phyloP scores from a whole-genome alignment of 805 yeast species.

The Candida maesae region DNA sequence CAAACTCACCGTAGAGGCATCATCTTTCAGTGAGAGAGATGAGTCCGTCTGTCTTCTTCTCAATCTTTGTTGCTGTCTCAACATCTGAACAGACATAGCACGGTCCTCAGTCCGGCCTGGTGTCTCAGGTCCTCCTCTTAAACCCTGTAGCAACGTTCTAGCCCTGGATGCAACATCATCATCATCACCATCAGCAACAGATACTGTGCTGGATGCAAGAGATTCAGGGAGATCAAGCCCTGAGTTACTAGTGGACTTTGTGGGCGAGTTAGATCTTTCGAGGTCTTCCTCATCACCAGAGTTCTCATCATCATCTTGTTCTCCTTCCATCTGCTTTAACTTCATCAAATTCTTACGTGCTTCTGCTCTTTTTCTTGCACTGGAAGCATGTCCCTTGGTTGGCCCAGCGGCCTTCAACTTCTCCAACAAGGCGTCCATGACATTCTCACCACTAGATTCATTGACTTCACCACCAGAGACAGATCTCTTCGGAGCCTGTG shows the following conservation, averaged over 20 bases:
- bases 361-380: slow-evolving; percentile 77
- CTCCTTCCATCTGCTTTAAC: slow-evolving; percentile 26
- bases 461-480: slow-evolving; percentile 30
- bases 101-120: slow-evolving; percentile 29
- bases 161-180: slow-evolving; percentile 58
- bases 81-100: slow-evolving; percentile 37
- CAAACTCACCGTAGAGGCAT: neutral
- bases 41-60: slow-evolving; percentile 22
- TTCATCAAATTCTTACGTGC: slow-evolving; percentile 60
- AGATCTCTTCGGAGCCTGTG: slow-evolving; percentile 15
- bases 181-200: slow-evolving; percentile 24
- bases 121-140: slow-evolving; percentile 35
- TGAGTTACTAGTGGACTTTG: slow-evolving; percentile 5
- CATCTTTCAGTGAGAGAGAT: slow-evolving; percentile 4
- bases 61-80: slow-evolving; percentile 39
- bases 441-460: slow-evolving; percentile 39
- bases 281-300: slow-evolving; percentile 16
- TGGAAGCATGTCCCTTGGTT: slow-evolving; percentile 66
- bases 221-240: slow-evolving; percentile 1
- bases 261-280: slow-evolving; percentile 14
- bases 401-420: slow-evolving; percentile 86
- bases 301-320: slow-evolving; percentile 17
- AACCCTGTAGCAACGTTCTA: slow-evolving; percentile 55
- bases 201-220: neutral
- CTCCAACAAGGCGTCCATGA: slow-evolving; percentile 85